Evolutionary conservation across 78 protist species (phyloP), one percentile per base, ranked within the genome.

Genomic region (Isochrysis galbana): DNA sequence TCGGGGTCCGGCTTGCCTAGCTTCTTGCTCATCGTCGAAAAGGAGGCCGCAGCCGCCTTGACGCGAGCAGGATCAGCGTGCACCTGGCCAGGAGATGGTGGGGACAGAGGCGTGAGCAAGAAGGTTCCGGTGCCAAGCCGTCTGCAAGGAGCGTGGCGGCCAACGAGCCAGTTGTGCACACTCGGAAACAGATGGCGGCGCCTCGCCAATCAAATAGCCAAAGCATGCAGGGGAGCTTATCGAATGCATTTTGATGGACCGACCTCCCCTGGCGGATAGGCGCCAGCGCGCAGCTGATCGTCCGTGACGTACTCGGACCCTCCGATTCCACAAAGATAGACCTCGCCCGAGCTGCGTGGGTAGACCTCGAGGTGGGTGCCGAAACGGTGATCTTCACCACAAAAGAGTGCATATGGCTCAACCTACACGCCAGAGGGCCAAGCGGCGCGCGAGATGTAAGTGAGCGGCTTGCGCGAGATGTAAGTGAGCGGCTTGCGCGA

Each of bases 321-420:
- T 69, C 93, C 93, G 88, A 90, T 74, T 10, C 93, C 93, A 47
- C 93, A 90, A 34, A 90, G 26, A 72, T 90, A 90, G 51, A 90
- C 72, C 5, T 89, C 69, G 78, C 69, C 90, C 47, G 46, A 51
- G n/a, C 29, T n/a, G 22, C 69, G 61, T 44, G 41, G 67, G 77
- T 88, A 55, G 29, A 90, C 92, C 42, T 90, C 92, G 34, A 90
- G 87, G 87, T 90, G 92, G 23, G 67, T 44, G 32, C 92, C 92
- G 87, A 54, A 44, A 4, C 48, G 23, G 17, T 7, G 25, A 26
- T 90, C 88, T 36, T 90, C 93, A 14, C 72, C 93, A 74, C 93
- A 90, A 47, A 90, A 90, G 88, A 90, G 93, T 0, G 93, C 93
- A 51, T 5, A 42, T 25, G 89, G 89, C 89, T 83, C 69, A 22